These are phyloP conservation scores for Fusarium sp. DNA, from an alignment of 2,329 filamentous ascomycete species.

Conservation along the genomic window DNA sequence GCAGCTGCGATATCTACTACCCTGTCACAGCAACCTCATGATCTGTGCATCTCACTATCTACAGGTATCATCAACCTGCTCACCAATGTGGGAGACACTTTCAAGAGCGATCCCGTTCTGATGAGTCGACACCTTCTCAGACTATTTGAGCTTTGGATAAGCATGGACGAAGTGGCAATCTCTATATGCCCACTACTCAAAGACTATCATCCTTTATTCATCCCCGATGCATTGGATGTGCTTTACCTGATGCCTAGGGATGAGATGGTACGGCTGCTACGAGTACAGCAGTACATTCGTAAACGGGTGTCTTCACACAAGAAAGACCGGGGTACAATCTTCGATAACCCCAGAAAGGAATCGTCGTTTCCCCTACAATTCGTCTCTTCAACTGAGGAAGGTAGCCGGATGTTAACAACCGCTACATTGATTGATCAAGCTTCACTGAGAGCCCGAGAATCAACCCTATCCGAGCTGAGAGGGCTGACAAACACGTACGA, in stretches of 20 bases:
- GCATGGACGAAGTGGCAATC: slow-evolving; percentile 65
- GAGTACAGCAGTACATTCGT: slow-evolving; percentile 37
- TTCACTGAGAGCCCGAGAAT: neutral
- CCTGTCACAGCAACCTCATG: neutral
- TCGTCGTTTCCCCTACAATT: slow-evolving; percentile 8
- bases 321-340: slow-evolving; percentile 57
- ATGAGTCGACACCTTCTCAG: slow-evolving; percentile 58
- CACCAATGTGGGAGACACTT: slow-evolving; percentile 33
- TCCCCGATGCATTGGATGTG: slow-evolving; percentile 63
- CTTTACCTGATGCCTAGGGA: slow-evolving; percentile 62
- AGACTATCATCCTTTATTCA: slow-evolving; percentile 66
- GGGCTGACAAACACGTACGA: slow-evolving; percentile 25
- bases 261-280: slow-evolving; percentile 65
- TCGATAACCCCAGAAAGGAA: slow-evolving; percentile 55
- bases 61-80: neutral
- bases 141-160: slow-evolving; percentile 69
- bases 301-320: slow-evolving; percentile 33
- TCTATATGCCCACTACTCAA: slow-evolving; percentile 60
- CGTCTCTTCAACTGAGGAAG: neutral
- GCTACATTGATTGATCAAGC: slow-evolving; percentile 1
- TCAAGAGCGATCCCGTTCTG: slow-evolving; percentile 52
- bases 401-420: neutral
- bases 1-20: neutral
- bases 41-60: neutral
- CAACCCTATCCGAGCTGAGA: slow-evolving; percentile 16